Evolutionary conservation across 169 alveolate genomes (phyloP).

Genomic region (Eimeria necatrix): DNA sequence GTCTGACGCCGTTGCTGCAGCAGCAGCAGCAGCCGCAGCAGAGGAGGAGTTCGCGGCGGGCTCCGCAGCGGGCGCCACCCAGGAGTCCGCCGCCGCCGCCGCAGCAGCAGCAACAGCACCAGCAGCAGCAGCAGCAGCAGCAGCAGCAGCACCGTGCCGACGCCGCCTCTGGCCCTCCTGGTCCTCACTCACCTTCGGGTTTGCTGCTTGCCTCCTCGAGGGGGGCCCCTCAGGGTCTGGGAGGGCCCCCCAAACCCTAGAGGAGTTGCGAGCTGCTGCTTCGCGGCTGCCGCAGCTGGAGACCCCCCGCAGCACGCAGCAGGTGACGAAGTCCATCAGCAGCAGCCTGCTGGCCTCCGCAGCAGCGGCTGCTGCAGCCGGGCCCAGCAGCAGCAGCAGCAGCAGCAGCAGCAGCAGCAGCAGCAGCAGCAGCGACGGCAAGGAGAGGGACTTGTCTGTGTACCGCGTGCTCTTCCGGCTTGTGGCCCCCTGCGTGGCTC

Average conservation of each 20-base stretch:
- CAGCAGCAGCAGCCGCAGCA: neutral
- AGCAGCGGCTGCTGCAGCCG: neutral
- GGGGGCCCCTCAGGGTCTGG: slow-evolving; percentile 7
- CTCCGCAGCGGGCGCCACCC: neutral
- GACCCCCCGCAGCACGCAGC: slow-evolving; percentile 32
- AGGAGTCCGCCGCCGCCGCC: neutral
- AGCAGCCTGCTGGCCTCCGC: neutral
- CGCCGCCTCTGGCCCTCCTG: neutral
- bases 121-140: slow-evolving; percentile 44
- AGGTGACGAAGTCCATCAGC: slow-evolving; percentile 26
- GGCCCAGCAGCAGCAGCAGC: neutral
- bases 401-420: slow-evolving; percentile 36
- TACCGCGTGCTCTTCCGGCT: neutral
- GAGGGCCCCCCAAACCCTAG: slow-evolving; percentile 16
- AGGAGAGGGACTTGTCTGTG: neutral
- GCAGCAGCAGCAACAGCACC: slow-evolving; percentile 40
- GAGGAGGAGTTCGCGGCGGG: neutral
- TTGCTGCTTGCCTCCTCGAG: neutral
- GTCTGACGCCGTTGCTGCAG: neutral
- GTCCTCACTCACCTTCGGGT: neutral
- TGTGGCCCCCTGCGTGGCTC: slow-evolving; percentile 14
- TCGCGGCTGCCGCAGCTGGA: slow-evolving; percentile 13
- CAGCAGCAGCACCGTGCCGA: neutral
- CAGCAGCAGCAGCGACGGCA: neutral
- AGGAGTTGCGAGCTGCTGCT: slow-evolving; percentile 28